Conservation (phyloP, 306 rosid species). For the Cyamopsis tetragonoloba region DNA sequence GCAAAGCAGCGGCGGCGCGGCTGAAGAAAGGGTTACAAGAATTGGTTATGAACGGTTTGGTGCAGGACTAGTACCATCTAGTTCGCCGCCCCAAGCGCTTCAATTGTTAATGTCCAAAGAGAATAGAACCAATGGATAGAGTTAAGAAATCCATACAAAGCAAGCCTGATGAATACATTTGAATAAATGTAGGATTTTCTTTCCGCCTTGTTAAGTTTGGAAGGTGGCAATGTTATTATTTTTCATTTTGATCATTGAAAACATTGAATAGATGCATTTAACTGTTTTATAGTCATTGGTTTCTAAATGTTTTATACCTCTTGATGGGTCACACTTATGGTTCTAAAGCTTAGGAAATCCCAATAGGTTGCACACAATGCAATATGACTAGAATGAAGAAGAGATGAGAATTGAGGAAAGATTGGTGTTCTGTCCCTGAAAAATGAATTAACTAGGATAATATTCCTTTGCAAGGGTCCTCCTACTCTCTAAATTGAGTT, state of each 20-base stretch:
- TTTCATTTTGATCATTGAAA: slow-evolving; percentile 4
- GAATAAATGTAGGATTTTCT: slow-evolving; percentile 34
- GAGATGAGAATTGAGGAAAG: no score
- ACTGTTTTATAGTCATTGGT: neutral
- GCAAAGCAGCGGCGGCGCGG: slow-evolving; percentile 74
- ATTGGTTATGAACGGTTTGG: slow-evolving; percentile 55
- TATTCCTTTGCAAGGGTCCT: neutral
- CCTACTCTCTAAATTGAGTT: no score
- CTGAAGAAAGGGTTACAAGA: slow-evolving; percentile 79
- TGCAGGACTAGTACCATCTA: slow-evolving; percentile 23
- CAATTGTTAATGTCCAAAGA: neutral
- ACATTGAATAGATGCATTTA: slow-evolving; percentile 12
- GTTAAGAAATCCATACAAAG: no score
- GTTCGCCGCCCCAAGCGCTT: neutral
- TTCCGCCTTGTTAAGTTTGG: neutral
- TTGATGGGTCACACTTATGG: neutral
- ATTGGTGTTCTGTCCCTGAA: no score
- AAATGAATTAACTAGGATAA: neutral
- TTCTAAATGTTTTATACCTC: neutral
- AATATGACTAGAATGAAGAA: no score
- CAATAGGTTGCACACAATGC: no score
- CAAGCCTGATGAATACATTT: slow-evolving; percentile 38
- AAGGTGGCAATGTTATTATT: neutral
- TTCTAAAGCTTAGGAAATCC: neutral
- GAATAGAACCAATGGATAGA: neutral